Evolutionary conservation across 2,329 filamentous ascomycete species (phyloP).

Genomic region (Chaetothyriales sp.): DNA sequence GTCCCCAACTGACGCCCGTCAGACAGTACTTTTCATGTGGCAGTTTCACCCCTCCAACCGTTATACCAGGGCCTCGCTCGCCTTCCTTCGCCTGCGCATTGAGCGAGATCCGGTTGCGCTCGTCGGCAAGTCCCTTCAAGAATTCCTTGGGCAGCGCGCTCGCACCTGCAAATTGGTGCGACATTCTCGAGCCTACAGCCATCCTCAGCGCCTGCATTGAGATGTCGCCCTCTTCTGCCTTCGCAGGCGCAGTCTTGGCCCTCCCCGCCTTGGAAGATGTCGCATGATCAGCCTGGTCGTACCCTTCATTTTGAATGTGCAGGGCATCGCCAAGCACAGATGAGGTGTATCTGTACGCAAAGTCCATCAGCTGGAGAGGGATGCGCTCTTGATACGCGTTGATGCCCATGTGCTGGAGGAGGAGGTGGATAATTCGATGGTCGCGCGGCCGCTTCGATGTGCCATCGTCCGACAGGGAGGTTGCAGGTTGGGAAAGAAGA

Average conservation of each 20-base stretch:
- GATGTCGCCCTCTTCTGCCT: slow-evolving; percentile 37
- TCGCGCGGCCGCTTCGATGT: slow-evolving; percentile 36
- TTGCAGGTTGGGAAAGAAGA: slow-evolving; percentile 28
- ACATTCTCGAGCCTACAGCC: slow-evolving; percentile 44
- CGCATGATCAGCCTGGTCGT: slow-evolving; percentile 28
- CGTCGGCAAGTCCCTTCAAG: slow-evolving; percentile 43
- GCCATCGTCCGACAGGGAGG: slow-evolving; percentile 33
- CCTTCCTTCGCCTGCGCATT: slow-evolving; percentile 25
- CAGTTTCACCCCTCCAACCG: slow-evolving; percentile 41
- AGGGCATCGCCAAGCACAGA: slow-evolving; percentile 39
- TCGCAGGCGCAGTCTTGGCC: slow-evolving; percentile 24
- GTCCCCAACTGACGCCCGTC: slow-evolving; percentile 42
- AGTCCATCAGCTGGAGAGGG: slow-evolving; percentile 39
- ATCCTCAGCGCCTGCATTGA: slow-evolving; percentile 45
- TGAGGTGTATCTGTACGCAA: slow-evolving; percentile 41
- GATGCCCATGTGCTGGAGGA: slow-evolving; percentile 36
- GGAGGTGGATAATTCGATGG: slow-evolving; percentile 37
- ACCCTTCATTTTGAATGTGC: slow-evolving; percentile 38
- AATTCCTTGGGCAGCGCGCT: slow-evolving; percentile 48
- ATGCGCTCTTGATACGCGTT: slow-evolving; percentile 40
- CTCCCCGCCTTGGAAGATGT: slow-evolving; percentile 22
- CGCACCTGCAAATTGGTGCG: slow-evolving; percentile 40
- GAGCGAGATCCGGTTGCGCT: slow-evolving; percentile 43
- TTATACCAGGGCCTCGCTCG: slow-evolving; percentile 21
- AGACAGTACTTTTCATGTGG: slow-evolving; percentile 51